Percentiles rank a stretch among this genome's conserved stretches.
phyloP scores from a whole-genome alignment of 139 green algal species.

The Chlorella sp. region DNA sequence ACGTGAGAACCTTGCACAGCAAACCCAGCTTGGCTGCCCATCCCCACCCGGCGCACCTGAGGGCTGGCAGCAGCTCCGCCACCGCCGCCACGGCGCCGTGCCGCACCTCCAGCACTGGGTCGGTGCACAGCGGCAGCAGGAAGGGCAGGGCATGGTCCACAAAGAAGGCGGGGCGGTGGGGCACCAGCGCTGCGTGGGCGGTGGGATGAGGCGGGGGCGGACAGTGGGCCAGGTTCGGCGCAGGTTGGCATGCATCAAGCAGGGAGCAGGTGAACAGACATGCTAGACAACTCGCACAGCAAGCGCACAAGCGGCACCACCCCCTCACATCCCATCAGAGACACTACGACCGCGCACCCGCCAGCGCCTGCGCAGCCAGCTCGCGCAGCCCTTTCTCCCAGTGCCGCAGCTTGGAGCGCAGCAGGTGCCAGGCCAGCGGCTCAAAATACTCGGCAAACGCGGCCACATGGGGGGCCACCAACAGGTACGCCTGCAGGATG shows the following conservation, averaged over 20 bases:
- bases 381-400: constrained; percentile 89
- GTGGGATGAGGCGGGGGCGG: neutral
- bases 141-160: constrained; percentile 45
- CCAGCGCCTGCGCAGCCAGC: constrained; percentile 79
- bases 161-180: constrained; percentile 47
- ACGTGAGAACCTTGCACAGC: too few relatives aligned
- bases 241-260: too few relatives aligned
- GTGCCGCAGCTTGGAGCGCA: constrained; percentile 86
- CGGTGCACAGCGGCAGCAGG: constrained; percentile 59
- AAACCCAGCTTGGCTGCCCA: too few relatives aligned
- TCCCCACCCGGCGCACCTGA: constrained; percentile 54
- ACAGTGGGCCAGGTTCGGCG: neutral
- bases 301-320: neutral
- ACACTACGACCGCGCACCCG: neutral
- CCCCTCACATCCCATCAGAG: neutral
- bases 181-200: constrained; percentile 66
- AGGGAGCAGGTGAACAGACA: too few relatives aligned
- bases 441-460: constrained; percentile 64
- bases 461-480: constrained; percentile 69
- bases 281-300: neutral
- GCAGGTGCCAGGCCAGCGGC: constrained; percentile 77
- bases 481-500: constrained; percentile 66
- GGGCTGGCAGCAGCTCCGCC: constrained; percentile 75
- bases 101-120: constrained; percentile 69
- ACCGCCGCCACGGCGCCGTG: constrained; percentile 86